A percentile compares a stretch with the other conserved stretches of the same genome.
These are phyloP conservation scores for barrel medic (Medicago truncatula) DNA, from an alignment of 306 rosid genomes.

Conservation along the genomic window MtrunA17r5.0-ANR NC_053044.1:55325001-55325500, in stretches of 20 bases:
- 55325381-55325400: conserved; percentile 29
- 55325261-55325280: conserved; percentile 76
- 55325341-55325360: conserved; percentile 34
- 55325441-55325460: background rate
- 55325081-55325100: conserved; percentile 29
- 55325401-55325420: conserved; percentile 4
- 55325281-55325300: conserved; percentile 84
- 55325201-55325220: conserved; percentile 74
- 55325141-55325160: conserved; percentile 56
- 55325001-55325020: background rate
- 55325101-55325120: conserved; percentile 27
- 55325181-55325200: conserved; percentile 77
- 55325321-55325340: conserved; percentile 53
- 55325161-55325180: conserved; percentile 84
- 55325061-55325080: conserved; percentile 9
- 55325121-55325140: conserved; percentile 31
- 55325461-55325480: background rate
- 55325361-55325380: conserved; percentile 31
- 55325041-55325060: conserved; percentile 19
- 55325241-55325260: conserved; percentile 85
- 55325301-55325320: conserved; percentile 67
- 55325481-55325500: too few relatives aligned
- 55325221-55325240: conserved; percentile 73
- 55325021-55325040: conserved; percentile 13
- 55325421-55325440: conserved; percentile 2